phyloP scores from a whole-genome alignment of 129 eudicot genomes.

The Centaurea solstitialis region DNA sequence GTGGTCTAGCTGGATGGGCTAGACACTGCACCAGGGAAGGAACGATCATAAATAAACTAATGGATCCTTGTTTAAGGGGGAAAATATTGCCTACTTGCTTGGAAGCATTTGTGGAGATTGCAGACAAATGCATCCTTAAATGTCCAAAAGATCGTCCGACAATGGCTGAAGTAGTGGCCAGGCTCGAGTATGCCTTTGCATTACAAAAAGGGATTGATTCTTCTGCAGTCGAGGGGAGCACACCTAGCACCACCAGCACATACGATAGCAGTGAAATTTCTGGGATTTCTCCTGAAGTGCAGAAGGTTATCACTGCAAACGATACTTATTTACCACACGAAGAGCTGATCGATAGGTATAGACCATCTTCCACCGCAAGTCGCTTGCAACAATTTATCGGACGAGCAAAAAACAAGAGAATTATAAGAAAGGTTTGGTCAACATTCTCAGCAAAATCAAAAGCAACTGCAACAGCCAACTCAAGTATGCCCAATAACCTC shows the following conservation, averaged over 20 bases:
- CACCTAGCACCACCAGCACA: not conserved
- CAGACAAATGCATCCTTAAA: conserved; percentile 9
- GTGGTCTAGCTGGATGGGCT: conserved; percentile 16
- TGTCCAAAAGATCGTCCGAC: conserved; percentile 14
- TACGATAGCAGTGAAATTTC: not conserved
- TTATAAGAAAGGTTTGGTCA: not conserved
- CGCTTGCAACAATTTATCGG: not conserved
- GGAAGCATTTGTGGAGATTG: conserved; percentile 17
- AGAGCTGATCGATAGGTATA: not conserved
- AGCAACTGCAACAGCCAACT: not conserved
- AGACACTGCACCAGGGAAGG: conserved; percentile 15
- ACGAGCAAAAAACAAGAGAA: not conserved
- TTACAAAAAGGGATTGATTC: not conserved
- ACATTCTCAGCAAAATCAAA: not conserved
- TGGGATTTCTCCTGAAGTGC: not conserved
- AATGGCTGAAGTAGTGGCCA: conserved; percentile 19
- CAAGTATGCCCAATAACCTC: not conserved
- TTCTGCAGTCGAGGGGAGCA: not conserved
- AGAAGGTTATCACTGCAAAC: not conserved
- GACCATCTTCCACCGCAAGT: not conserved
- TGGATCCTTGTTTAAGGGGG: conserved; percentile 20
- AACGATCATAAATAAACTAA: conserved; percentile 4
- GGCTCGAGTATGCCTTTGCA: conserved; percentile 16
- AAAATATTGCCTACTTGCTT: not conserved
- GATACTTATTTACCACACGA: not conserved